These are phyloP conservation scores for Acanthamoeba triangularis DNA, from an alignment of 208 protist species.

Conservation along the genomic window DNA sequence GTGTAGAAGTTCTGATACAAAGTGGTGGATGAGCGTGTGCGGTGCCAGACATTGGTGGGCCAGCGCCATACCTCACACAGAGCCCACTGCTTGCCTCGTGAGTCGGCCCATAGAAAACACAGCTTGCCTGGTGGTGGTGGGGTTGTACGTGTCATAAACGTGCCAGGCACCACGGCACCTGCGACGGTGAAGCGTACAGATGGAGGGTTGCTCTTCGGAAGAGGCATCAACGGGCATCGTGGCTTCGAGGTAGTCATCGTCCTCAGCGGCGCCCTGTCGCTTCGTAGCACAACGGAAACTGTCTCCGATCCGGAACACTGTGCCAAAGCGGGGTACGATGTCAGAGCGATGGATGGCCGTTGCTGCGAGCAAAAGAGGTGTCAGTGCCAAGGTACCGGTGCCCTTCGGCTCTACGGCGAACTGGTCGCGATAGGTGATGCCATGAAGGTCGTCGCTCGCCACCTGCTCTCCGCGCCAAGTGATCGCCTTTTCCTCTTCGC, in stretches of 20 bases:
- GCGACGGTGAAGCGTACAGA: not conserved
- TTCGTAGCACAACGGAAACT: conserved; percentile 8
- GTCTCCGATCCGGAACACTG: not conserved
- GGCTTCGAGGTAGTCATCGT: conserved; percentile 7
- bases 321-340: not conserved
- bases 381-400: not conserved
- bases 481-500: conserved; percentile 36
- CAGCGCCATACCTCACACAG: conserved; percentile 1
- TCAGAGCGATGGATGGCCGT: not conserved
- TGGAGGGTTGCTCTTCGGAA: conserved; percentile 9
- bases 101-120: conserved; percentile 20
- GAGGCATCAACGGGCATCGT: conserved; percentile 54
- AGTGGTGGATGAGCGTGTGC: not conserved
- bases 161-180: not conserved
- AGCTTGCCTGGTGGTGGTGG: not conserved
- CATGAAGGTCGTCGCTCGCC: not conserved
- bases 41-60: not conserved
- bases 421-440: conserved; percentile 29
- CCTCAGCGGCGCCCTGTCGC: not conserved
- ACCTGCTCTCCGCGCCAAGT: not conserved
- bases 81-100: conserved; percentile 55
- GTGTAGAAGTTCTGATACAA: not conserved
- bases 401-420: conserved; percentile 26
- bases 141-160: not conserved
- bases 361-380: not conserved